Percentiles rank a stretch among this genome's conserved stretches.
Evolutionary conservation across 352 stramenopile species (phyloP).

Genomic region (Globisporangium alternatum): DNA sequence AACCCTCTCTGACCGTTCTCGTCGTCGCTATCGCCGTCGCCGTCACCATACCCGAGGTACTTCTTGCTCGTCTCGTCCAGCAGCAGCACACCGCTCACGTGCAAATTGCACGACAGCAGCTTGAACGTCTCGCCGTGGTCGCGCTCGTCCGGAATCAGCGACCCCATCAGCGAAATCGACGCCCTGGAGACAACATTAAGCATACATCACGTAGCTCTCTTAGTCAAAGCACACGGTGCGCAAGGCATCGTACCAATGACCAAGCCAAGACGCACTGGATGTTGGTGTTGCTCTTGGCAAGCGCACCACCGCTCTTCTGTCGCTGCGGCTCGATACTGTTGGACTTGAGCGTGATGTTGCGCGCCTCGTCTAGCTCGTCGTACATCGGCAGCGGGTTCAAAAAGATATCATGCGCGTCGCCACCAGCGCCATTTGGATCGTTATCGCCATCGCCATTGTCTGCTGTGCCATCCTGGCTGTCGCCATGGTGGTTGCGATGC

Average conservation of each 20-base stretch:
- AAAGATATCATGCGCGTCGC: slow-evolving; percentile 34
- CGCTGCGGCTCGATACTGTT: slow-evolving; percentile 11
- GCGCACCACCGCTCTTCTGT: slow-evolving; percentile 19
- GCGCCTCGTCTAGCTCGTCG: slow-evolving; percentile 59
- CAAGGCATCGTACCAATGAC: no score
- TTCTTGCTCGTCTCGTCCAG: slow-evolving; percentile 79
- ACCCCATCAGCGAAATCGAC: slow-evolving; percentile 79
- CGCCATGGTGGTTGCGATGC: slow-evolving; percentile 17
- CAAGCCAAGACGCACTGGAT: slow-evolving; percentile 37
- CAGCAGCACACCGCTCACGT: slow-evolving; percentile 66
- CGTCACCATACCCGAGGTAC: slow-evolving; percentile 34
- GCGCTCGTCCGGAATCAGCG: slow-evolving; percentile 66
- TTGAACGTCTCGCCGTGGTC: slow-evolving; percentile 86
- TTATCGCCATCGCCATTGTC: slow-evolving; percentile 22
- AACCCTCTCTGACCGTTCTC: slow-evolving; percentile 14
- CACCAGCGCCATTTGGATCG: neutral
- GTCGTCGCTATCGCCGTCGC: slow-evolving; percentile 19
- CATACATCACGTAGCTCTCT: slow-evolving; percentile 1
- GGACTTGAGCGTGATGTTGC: slow-evolving; percentile 54
- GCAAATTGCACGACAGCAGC: slow-evolving; percentile 75
- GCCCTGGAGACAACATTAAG: slow-evolving; percentile 29
- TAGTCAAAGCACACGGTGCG: no score
- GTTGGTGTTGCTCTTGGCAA: slow-evolving; percentile 61
- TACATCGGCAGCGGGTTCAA: slow-evolving; percentile 60
- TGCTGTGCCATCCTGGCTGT: slow-evolving; percentile 20